These are phyloP conservation scores for Fusarium domesticum DNA, from an alignment of 2,329 filamentous ascomycete species.

Conservation along the genomic window DNA sequence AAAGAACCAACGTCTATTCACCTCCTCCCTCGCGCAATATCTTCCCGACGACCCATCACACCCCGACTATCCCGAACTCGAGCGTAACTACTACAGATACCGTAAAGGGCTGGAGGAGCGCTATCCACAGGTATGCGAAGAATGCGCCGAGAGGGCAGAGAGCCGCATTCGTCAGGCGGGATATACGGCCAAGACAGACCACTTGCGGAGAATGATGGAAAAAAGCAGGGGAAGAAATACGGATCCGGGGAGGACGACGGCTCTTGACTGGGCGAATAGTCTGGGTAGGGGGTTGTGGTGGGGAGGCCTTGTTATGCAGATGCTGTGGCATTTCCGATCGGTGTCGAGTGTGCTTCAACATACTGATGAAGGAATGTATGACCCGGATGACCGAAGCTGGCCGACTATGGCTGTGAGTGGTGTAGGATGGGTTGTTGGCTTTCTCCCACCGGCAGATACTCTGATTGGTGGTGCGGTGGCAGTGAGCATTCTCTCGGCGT, in stretches of 20 bases:
- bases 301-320: conserved; percentile 44
- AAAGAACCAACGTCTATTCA: conserved; percentile 84
- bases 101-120: conserved; percentile 70
- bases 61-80: conserved; percentile 65
- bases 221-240: conserved; percentile 47
- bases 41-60: conserved; percentile 63
- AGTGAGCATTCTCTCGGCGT: conserved; percentile 51
- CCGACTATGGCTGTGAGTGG: conserved; percentile 8
- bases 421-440: conserved; percentile 14
- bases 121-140: conserved; percentile 84
- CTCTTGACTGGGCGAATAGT: conserved; percentile 42
- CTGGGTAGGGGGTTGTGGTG: conserved; percentile 49
- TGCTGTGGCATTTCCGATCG: conserved; percentile 48
- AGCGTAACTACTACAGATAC: conserved; percentile 67
- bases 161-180: conserved; percentile 65
- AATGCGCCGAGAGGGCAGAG: conserved; percentile 74
- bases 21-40: conserved; percentile 74
- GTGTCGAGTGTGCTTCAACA: conserved; percentile 28
- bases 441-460: conserved; percentile 40
- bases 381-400: conserved; percentile 32
- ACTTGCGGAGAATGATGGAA: conserved; percentile 72
- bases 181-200: conserved; percentile 82
- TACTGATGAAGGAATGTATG: conserved; percentile 32
- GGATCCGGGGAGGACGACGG: conserved; percentile 30
- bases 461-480: conserved; percentile 48